Evolutionary conservation across 345 rosid species (phyloP).

Genomic region (Pelargonium nanum): DNA sequence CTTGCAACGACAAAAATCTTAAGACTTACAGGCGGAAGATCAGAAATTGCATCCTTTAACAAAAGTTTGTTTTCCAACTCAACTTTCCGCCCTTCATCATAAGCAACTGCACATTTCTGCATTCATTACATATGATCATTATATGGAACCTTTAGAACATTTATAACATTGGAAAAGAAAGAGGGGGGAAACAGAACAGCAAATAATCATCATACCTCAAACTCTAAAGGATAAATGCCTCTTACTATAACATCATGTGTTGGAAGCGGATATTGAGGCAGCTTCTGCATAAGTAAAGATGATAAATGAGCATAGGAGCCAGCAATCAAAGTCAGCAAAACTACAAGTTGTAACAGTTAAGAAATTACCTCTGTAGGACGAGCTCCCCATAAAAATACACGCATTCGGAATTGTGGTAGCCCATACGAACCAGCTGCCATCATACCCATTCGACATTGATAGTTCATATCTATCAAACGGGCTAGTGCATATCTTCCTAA

Average conservation of each 20-base stretch:
- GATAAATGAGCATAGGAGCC: neutral
- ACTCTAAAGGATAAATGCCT: constrained; percentile 46
- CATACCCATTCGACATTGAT: constrained; percentile 65
- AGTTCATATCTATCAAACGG: constrained; percentile 53
- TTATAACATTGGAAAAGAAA: too few relatives aligned
- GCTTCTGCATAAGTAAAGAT: constrained; percentile 24
- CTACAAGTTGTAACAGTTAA: neutral
- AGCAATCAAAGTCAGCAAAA: neutral
- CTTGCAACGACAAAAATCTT: constrained; percentile 15
- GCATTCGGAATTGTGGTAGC: constrained; percentile 69
- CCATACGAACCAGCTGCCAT: constrained; percentile 89
- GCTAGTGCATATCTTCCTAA: constrained; percentile 63
- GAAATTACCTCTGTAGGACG: constrained; percentile 32
- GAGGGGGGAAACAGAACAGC: constrained; percentile 1
- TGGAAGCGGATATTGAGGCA: constrained; percentile 74
- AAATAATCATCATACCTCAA: constrained; percentile 35
- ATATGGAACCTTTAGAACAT: neutral
- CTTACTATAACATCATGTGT: constrained; percentile 59
- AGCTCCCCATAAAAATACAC: constrained; percentile 82
- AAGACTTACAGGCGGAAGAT: constrained; percentile 44
- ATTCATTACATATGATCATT: neutral
- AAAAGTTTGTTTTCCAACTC: constrained; percentile 29
- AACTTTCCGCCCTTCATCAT: constrained; percentile 27
- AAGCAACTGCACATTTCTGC: constrained; percentile 36
- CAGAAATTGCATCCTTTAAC: constrained; percentile 45